Percentiles rank a stretch among this genome's conserved stretches.
These are phyloP conservation scores for Apiospora sp. DNA, from an alignment of 2,329 filamentous ascomycete species.

Conservation along the genomic window DNA sequence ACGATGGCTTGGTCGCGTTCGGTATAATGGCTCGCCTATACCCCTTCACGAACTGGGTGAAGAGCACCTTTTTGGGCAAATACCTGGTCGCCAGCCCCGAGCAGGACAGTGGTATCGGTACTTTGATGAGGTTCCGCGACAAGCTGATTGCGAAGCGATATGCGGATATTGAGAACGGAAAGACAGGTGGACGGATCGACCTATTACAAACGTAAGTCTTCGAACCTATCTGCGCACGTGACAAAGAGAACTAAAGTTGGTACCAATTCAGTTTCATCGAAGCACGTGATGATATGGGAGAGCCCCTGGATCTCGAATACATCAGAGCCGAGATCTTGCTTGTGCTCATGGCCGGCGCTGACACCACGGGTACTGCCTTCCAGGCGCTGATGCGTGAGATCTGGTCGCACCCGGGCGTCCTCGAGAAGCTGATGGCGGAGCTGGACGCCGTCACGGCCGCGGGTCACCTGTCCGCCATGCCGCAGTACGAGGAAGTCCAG, in stretches of 20 bases:
- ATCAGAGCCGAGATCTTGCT: conserved; percentile 62
- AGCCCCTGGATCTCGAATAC: conserved; percentile 56
- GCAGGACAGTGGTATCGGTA: conserved; percentile 61
- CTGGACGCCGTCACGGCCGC: conserved; percentile 49
- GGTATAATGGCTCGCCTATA: conserved; percentile 60
- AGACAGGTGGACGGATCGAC: conserved; percentile 54
- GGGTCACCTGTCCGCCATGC: conserved; percentile 42
- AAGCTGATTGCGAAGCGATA: conserved; percentile 57
- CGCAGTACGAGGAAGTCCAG: conserved; percentile 52
- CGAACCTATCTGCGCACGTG: not conserved
- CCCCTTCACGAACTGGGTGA: conserved; percentile 63
- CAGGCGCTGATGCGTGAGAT: conserved; percentile 55
- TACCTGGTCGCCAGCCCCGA: conserved; percentile 62
- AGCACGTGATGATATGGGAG: conserved; percentile 51
- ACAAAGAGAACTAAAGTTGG: not conserved
- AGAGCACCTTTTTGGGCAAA: conserved; percentile 58
- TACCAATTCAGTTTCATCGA: conserved; percentile 51
- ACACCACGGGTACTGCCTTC: conserved; percentile 60
- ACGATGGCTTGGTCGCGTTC: conserved; percentile 59
- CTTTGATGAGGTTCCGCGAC: conserved; percentile 65
- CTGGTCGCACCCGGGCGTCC: conserved; percentile 47
- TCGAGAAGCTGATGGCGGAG: conserved; percentile 55
- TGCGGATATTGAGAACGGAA: conserved; percentile 55
- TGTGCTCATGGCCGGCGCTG: conserved; percentile 59
- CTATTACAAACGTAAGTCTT: conserved; percentile 57